Base-by-base conservation (phyloP, 2,329 filamentous ascomycete species). In the Diaporthe capsici region DNA sequence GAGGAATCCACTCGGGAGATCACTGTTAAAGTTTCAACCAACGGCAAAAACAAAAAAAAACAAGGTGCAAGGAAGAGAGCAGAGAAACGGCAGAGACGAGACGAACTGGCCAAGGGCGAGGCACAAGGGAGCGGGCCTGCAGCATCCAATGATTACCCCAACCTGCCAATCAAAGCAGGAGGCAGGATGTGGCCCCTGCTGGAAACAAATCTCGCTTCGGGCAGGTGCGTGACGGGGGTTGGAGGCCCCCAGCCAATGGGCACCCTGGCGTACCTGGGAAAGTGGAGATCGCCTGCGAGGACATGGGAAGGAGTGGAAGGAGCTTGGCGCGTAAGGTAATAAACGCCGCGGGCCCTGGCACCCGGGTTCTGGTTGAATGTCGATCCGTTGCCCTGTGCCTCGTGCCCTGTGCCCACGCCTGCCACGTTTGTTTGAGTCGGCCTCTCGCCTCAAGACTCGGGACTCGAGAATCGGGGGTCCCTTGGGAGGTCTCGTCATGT, bases 141-240 rank as follows among this genome's bases (percentile, higher is more conserved):
- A 42, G 57, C 61, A 34, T 34, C 67, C 67, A 75, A 70, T 58
- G 65, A 72, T 72, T 65, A 39, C 70, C 55, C 70, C 55, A 61
- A 22, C 47, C 70, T 73, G 71, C 71, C 71, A 73, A 73, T 73
- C 58, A 73, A 63, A 42, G 47, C 47, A 22, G 25, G 71, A 55
- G 51, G 34, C 47, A 73, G 71, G 58, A 73, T 73, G 58, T 47
- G 58, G 71, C 49, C 58, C 71, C 58, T 73, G 71, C 71, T 25
- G 58, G 28, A 55, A 20, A 39, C 71, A 55, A 73, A 73, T 73
- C 10, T 73, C 71, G 71, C 71, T 73, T 73, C 47, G 49, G 34
- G 49, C 49, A 70, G 49, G 47, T 70, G 34, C 49, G 49, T 55
- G 47, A 55, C 47, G 4, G 49, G 49, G 65, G 65, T 8, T 42